A percentile compares a stretch with the other conserved stretches of the same genome.
These are phyloP conservation scores for Gossypium stocksii DNA, from an alignment of 345 rosid species.

Conservation along the genomic window DNA sequence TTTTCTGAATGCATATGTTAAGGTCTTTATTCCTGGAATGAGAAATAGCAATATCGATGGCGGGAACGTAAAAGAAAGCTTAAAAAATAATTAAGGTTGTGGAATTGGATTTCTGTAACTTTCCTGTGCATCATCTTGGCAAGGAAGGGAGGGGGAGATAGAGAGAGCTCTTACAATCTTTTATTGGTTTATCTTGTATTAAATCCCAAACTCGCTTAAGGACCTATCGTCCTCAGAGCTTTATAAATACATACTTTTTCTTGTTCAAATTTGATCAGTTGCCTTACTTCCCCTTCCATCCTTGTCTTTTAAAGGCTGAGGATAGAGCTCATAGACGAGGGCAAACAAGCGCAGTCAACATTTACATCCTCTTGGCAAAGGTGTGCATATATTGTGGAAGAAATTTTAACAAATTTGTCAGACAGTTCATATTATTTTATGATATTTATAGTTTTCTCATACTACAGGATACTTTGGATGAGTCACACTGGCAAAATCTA, in stretches of 20 bases:
- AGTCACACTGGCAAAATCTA: constrained; percentile 65
- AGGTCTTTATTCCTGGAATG: neutral
- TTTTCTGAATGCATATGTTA: neutral
- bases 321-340: constrained; percentile 96
- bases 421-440: constrained; percentile 9
- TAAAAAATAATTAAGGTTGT: neutral
- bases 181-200: neutral
- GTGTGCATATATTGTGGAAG: constrained; percentile 28
- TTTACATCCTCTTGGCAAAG: constrained; percentile 88
- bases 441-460: constrained; percentile 13
- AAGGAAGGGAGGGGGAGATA: neutral
- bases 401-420: constrained; percentile 5
- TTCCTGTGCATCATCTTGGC: neutral
- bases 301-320: constrained; percentile 62
- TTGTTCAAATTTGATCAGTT: neutral
- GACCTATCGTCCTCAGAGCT: neutral
- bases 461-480: constrained; percentile 76
- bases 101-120: neutral
- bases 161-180: constrained; percentile 1
- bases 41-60: neutral
- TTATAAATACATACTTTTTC: neutral
- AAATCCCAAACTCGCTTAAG: neutral
- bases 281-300: constrained; percentile 9
- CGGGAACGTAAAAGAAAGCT: neutral
- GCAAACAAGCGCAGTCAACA: constrained; percentile 75